phyloP scores from a whole-genome alignment of 2,329 filamentous ascomycete genomes.

The Aspergillus candidus region DNA sequence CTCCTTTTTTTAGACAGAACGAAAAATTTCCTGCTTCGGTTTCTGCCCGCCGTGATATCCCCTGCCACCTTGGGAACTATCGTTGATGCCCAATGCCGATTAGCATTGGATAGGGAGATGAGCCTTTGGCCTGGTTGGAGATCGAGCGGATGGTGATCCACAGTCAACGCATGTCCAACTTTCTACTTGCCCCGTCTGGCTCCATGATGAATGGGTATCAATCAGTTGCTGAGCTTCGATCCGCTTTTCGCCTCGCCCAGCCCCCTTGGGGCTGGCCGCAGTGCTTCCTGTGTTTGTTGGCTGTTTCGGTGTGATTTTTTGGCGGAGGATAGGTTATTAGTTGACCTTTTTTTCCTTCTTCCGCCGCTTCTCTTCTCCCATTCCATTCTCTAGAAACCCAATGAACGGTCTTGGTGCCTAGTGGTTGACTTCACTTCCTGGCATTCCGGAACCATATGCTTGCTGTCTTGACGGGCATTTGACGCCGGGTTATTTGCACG shows the following conservation, averaged over 20 bases:
- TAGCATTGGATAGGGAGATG: constrained; percentile 8
- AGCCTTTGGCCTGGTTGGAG: constrained; percentile 4
- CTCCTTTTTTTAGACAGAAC: constrained; percentile 4
- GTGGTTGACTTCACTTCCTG: constrained; percentile 17
- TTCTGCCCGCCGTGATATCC: constrained; percentile 11
- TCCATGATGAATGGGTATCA: constrained; percentile 18
- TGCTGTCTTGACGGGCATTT: constrained; percentile 17
- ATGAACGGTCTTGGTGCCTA: constrained; percentile 11
- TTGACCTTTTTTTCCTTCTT: constrained; percentile 10
- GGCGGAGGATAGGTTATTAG: constrained; percentile 14
- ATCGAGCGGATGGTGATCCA: not conserved
- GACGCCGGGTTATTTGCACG: constrained; percentile 20
- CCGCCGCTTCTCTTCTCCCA: constrained; percentile 7
- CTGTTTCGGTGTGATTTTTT: constrained; percentile 12
- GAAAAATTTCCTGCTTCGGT: constrained; percentile 9
- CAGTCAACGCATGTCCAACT: too few species aligned
- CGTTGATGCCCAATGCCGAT: constrained; percentile 22
- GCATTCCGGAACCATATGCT: constrained; percentile 24
- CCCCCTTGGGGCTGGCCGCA: constrained; percentile 15
- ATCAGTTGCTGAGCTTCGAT: constrained; percentile 19
- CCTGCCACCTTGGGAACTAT: constrained; percentile 14
- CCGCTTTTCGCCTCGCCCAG: constrained; percentile 17
- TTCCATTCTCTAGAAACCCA: constrained; percentile 14
- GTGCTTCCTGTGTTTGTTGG: constrained; percentile 9
- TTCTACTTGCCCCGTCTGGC: not conserved